Base-by-base conservation (phyloP, 129 eudicot genomes). In the Ambrosia artemisiifolia region DNA sequence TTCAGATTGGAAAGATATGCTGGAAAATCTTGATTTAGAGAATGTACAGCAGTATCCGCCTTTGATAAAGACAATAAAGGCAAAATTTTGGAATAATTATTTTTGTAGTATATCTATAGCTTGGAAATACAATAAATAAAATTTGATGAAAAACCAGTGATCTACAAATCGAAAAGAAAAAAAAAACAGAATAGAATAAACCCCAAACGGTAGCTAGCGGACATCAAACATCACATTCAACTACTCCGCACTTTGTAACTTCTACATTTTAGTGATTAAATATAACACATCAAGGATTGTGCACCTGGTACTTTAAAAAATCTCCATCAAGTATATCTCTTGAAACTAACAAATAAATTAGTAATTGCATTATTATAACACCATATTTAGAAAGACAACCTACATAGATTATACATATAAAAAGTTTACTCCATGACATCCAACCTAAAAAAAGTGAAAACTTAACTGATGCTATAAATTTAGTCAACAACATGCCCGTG, bases 1-100 rank as follows among this genome's bases (percentile, higher is more conserved):
- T 73, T 73, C 48, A 73, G 19, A 47, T 73, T 47, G 7, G 70
- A 70, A 61, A 73, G 17, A 47, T 36, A 73, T 20, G 32, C 6
- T 16, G 68, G 47, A 7, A 59, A 43, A 42, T 12, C 6, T 61
- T 50, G 50, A 10, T 51, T 30, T 3, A 17, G 13, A 11, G 51
- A 64, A 51, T 14, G 64, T 18, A 49, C 69, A 73, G 9, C 43
- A 44, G 50, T 6, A 33, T 46, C 32, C 59, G 18, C 49, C 77
- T 46, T 16, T 12, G 5, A 73, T 47, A 5, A 28, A 14, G 34
- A 32, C 57, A 60, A 1, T 6, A 14, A 1, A 4, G 6, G 28
- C 36, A 48, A 7, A n/a, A 0, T 13, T 28, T 59, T 28, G 5
- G 1, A 30, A 28, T 32, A 3, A 43, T 20, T 57, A 7, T 18